phyloP scores from a whole-genome alignment of 495 filamentous ascomycete genomes.

The Articulospora tetracladia region DNA sequence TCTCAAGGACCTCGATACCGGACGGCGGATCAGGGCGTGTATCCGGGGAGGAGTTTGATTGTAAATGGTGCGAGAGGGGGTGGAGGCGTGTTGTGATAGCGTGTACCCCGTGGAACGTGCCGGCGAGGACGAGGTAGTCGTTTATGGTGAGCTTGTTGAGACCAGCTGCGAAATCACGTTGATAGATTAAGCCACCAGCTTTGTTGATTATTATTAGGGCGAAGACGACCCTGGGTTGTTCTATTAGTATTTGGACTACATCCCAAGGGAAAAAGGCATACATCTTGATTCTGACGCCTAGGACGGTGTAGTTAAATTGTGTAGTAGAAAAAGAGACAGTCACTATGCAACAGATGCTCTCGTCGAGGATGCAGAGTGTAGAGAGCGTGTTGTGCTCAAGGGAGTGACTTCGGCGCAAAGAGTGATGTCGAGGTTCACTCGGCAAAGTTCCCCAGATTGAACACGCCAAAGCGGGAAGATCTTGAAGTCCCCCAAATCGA shows the following conservation, averaged over 20 bases:
- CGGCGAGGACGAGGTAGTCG: slow-evolving; percentile 94
- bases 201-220: slow-evolving; percentile 97
- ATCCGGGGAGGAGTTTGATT: slow-evolving; percentile 26
- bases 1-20: slow-evolving; percentile 88
- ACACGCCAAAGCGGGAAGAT: background rate
- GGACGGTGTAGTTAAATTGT: background rate
- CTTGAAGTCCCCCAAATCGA: background rate
- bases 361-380: no score
- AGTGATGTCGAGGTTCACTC: slow-evolving; percentile 3
- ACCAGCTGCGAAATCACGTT: slow-evolving; percentile 80
- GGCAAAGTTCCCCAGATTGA: slow-evolving; percentile 20
- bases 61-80: slow-evolving; percentile 39
- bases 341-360: no score
- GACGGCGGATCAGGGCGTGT: slow-evolving; percentile 51
- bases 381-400: background rate
- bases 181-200: slow-evolving; percentile 93
- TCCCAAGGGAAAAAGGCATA: background rate
- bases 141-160: slow-evolving; percentile 87
- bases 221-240: slow-evolving; percentile 71
- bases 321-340: background rate
- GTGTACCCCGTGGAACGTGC: slow-evolving; percentile 97
- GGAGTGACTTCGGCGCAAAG: background rate
- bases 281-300: background rate
- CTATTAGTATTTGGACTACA: background rate
- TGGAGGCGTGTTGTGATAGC: slow-evolving; percentile 83